phyloP scores from a whole-genome alignment of 768 basidiomycete genomes.

The Paxillus ammoniavirescens region DNA sequence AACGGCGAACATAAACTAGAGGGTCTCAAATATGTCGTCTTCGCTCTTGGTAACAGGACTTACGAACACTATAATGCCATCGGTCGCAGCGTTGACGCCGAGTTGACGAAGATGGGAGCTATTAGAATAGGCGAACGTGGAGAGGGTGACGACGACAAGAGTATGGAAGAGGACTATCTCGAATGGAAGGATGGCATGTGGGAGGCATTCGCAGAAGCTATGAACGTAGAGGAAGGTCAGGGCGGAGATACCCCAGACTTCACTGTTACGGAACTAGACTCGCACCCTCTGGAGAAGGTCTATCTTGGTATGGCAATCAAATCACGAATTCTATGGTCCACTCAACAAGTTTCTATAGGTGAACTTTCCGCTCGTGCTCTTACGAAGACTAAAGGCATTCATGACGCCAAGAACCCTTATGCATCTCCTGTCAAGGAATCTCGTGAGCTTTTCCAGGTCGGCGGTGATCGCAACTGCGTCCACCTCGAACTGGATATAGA shows the following conservation, averaged over 20 bases:
- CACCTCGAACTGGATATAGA: conserved; percentile 93
- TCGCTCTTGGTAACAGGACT: conserved; percentile 88
- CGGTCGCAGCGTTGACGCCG: conserved; percentile 71
- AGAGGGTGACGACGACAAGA: conserved; percentile 98
- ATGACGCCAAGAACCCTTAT: conserved; percentile 97
- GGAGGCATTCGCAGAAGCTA: conserved; percentile 76
- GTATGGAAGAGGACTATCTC: conserved; percentile 99
- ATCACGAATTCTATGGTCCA: neutral
- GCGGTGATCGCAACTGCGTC: conserved; percentile 83
- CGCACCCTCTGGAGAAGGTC: conserved; percentile 81
- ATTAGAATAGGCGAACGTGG: conserved; percentile 84
- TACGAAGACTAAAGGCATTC: conserved; percentile 90
- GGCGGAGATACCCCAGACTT: conserved; percentile 96
- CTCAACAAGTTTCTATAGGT: conserved; percentile 42
- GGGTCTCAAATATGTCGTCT: conserved; percentile 92
- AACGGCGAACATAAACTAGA: conserved; percentile 72
- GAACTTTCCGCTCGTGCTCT: conserved; percentile 96
- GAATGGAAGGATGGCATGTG: conserved; percentile 99
- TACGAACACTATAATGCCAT: conserved; percentile 98
- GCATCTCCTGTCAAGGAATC: conserved; percentile 76
- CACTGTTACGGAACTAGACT: conserved; percentile 77
- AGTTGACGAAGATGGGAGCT: conserved; percentile 78
- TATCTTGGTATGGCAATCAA: conserved; percentile 72
- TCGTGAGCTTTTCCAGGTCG: conserved; percentile 80
- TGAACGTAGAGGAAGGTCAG: conserved; percentile 94